Evolutionary conservation across 176 grass and related monocot species (phyloP).

Genomic region (Musa itinerans): DNA sequence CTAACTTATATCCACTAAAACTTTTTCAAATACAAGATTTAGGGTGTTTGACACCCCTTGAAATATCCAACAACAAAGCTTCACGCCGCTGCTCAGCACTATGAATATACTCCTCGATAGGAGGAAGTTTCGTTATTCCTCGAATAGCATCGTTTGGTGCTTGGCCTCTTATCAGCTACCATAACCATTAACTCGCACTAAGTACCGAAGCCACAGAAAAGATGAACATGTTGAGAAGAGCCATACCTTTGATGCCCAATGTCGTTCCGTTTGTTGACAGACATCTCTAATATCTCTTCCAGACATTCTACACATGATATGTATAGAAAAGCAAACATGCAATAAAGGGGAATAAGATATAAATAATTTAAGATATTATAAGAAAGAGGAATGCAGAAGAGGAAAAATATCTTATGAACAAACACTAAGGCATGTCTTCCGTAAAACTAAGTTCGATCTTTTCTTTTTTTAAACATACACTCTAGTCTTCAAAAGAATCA

Average conservation of each 20-base stretch:
- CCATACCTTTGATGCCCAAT: slow-evolving; percentile 88
- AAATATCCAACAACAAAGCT: slow-evolving; percentile 29
- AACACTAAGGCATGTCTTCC: too few species aligned
- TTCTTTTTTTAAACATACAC: too few species aligned
- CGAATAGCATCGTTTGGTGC: slow-evolving; percentile 33
- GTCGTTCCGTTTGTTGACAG: slow-evolving; percentile 88
- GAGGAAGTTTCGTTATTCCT: slow-evolving; percentile 45
- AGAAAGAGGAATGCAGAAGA: too few species aligned
- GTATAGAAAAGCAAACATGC: neutral
- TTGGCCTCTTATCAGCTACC: slow-evolving; percentile 77
- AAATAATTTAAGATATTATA: neutral
- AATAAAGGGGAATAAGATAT: neutral
- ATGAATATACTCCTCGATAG: slow-evolving; percentile 56
- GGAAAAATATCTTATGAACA: too few species aligned
- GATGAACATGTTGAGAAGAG: too few species aligned
- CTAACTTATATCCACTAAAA: too few species aligned
- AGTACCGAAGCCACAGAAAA: neutral
- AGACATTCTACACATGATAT: slow-evolving; percentile 52
- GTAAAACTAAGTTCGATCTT: too few species aligned
- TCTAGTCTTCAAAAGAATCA: neutral
- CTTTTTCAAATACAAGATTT: too few species aligned
- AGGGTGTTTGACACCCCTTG: slow-evolving; percentile 13
- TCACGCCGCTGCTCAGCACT: slow-evolving; percentile 52
- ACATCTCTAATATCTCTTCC: slow-evolving; percentile 87
- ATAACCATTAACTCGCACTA: slow-evolving; percentile 8